Evolutionary conservation across 495 filamentous ascomycete species (phyloP).

Genomic region (Melanomma pulvis-pyrius): DNA sequence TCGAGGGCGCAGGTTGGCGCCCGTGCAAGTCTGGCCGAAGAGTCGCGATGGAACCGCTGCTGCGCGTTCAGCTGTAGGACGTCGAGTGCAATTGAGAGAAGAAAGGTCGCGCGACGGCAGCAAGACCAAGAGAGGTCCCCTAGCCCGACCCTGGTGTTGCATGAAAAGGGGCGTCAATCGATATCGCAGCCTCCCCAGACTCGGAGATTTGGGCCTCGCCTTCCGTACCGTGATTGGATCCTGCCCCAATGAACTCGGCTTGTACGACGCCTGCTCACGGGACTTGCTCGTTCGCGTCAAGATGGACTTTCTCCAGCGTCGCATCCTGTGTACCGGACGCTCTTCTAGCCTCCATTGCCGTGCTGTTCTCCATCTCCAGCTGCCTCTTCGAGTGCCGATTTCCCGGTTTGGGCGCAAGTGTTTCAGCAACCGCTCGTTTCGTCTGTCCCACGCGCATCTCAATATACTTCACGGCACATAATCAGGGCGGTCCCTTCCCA

Average conservation of each 20-base stretch:
- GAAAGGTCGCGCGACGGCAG: slow-evolving; percentile 6
- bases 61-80: slow-evolving; percentile 2
- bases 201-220: slow-evolving; percentile 26
- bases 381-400: background rate
- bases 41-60: background rate
- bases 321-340: background rate
- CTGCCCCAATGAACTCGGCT: background rate
- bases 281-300: slow-evolving; percentile 1
- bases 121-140: background rate
- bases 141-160: background rate
- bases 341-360: background rate
- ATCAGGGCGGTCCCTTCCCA: background rate
- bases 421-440: background rate
- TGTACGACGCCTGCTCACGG: slow-evolving; percentile 30
- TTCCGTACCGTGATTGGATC: slow-evolving; percentile 23
- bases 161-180: slow-evolving; percentile 19
- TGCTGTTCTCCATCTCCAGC: background rate
- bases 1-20: background rate
- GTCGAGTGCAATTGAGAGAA: slow-evolving; percentile 14
- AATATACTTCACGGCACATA: background rate
- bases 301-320: slow-evolving; percentile 6
- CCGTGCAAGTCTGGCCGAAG: slow-evolving; percentile 1
- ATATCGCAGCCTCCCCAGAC: slow-evolving; percentile 3
- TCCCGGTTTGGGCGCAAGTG: background rate
- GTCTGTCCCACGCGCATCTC: background rate